Percentiles rank a stretch among this genome's conserved stretches.
These are phyloP conservation scores for Kazachstania martiniae DNA, from an alignment of 805 yeast species.

Conservation along the genomic window DNA sequence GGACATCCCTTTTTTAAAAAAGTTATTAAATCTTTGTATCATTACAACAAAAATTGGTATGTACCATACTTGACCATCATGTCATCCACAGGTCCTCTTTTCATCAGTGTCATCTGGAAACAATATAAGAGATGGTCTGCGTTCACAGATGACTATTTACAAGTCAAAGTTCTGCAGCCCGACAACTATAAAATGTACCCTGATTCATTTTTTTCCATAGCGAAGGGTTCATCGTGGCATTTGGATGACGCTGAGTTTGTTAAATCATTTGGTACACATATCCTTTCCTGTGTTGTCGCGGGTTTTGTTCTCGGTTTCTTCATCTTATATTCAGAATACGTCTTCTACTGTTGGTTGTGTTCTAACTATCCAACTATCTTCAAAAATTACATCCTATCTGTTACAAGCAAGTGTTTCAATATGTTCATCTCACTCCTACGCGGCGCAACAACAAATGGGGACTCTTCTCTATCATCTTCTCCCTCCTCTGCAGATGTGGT, in stretches of 20 bases:
- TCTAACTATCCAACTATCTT: conserved; percentile 1
- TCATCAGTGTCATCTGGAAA: conserved; percentile 75
- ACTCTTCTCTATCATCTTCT: no score
- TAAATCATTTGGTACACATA: conserved; percentile 60
- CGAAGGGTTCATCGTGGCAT: conserved; percentile 89
- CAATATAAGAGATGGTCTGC: conserved; percentile 59
- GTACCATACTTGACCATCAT: conserved; percentile 84
- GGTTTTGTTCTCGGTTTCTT: conserved; percentile 50
- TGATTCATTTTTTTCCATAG: conserved; percentile 55
- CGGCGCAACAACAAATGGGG: no score
- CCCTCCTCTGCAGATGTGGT: no score
- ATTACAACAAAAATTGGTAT: conserved; percentile 60
- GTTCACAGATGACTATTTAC: neutral
- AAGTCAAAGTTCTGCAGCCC: conserved; percentile 57
- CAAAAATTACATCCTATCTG: no score
- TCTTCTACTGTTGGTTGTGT: conserved; percentile 29
- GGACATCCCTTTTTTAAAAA: conserved; percentile 73
- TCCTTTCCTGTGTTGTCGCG: conserved; percentile 54
- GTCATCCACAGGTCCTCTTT: conserved; percentile 89
- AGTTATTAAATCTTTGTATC: conserved; percentile 50
- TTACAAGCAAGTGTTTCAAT: no score
- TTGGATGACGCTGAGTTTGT: conserved; percentile 73
- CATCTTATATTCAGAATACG: conserved; percentile 35
- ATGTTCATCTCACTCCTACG: no score
- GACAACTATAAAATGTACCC: conserved; percentile 51